Base-by-base conservation (phyloP, 2,329 filamentous ascomycete genomes). In the Epichloe aotearoae region DNA sequence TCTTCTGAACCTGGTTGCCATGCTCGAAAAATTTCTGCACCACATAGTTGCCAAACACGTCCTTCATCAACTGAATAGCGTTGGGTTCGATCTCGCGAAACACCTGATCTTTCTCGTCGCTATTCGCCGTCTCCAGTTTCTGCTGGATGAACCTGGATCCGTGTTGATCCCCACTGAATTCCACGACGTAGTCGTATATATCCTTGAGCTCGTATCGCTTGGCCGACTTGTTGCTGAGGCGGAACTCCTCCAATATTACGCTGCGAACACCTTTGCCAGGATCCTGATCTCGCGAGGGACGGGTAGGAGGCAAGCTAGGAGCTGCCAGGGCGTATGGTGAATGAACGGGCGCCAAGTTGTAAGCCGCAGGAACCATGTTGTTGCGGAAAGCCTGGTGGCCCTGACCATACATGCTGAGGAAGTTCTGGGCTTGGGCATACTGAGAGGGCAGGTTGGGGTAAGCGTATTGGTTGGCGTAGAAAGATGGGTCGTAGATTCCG, bases 1-100 rank as follows among this genome's bases (percentile, higher is more conserved):
- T 89, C 72, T 98, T 98, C 70, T 98, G 93, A 0, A 83, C 78
- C 66, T 95, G 90, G 58, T 88, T 94, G 39, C 93, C 91, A 64
- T 97, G 88, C 64, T 97, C 91, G 55, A 97, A 96, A 63, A 97
- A 83, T 65, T 96, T 97, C 62, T 98, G 93, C 39, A 97, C 90
- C 37, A 98, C 93, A 62, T 97, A 98, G 66, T 98, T 98, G 50
- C 93, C 93, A 62, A 96, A 98, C 0, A 97, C 84, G 64, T 97
- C 93, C 44, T 84, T 91, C 88, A 95, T 96, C 46, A 98, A 72
- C 61, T 91, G 88, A 33, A 95, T 68, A 1, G 85, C 82, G 57
- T 98, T 93, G 1, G 82, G 79, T 58, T 86, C 79, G 44, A 98
- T 88, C 66, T 97, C 93, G 1, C 77, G 74, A 71, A 96, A 97